phyloP scores from a whole-genome alignment of 768 basidiomycete species.

The Termitomyces sp. region DNA sequence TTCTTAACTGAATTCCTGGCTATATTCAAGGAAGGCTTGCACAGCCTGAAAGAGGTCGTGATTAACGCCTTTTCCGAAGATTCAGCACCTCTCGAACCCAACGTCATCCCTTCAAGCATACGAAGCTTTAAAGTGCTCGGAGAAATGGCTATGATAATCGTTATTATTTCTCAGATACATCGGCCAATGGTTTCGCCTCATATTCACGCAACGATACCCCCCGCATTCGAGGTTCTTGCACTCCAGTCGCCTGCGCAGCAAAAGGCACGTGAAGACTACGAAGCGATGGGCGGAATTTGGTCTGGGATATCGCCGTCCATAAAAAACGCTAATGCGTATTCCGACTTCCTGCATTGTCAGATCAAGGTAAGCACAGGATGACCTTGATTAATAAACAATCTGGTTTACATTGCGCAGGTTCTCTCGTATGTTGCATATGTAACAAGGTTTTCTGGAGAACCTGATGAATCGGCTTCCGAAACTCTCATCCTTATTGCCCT shows the following conservation, averaged over 20 bases:
- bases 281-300: slow-evolving; percentile 81
- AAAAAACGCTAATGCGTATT: slow-evolving; percentile 66
- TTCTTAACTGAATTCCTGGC: slow-evolving; percentile 74
- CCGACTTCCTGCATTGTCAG: slow-evolving; percentile 83
- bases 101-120: slow-evolving; percentile 60
- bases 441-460: slow-evolving; percentile 55
- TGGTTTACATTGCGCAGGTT: slow-evolving; percentile 44
- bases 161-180: slow-evolving; percentile 84
- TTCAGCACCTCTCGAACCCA: slow-evolving; percentile 50
- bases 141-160: slow-evolving; percentile 90
- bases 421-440: slow-evolving; percentile 91
- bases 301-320: slow-evolving; percentile 77
- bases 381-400: background rate
- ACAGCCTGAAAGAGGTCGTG: slow-evolving; percentile 68
- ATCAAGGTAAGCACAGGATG: slow-evolving; percentile 64
- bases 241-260: slow-evolving; percentile 80
- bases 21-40: slow-evolving; percentile 74
- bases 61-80: slow-evolving; percentile 69
- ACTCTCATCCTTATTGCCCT: slow-evolving; percentile 74
- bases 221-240: slow-evolving; percentile 76
- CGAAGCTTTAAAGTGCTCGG: slow-evolving; percentile 91
- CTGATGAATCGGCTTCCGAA: slow-evolving; percentile 73
- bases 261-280: slow-evolving; percentile 68
- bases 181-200: slow-evolving; percentile 57
- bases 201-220: slow-evolving; percentile 64